Evolutionary conservation across 169 alveolate species (phyloP).

Genomic region (Amoebophrya sp.): DNA sequence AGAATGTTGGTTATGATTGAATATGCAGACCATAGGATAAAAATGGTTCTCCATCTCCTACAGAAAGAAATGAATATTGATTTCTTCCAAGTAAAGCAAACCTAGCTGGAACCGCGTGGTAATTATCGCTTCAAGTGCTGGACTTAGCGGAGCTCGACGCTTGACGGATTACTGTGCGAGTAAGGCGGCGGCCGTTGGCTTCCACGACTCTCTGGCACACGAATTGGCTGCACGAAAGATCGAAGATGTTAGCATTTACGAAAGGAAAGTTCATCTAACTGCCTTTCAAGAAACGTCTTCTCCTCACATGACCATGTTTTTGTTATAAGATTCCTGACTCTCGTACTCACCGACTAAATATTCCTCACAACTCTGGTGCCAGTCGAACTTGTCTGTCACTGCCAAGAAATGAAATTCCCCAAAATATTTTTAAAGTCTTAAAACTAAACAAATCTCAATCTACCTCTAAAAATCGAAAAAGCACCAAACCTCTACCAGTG

Average conservation of each 20-base stretch:
- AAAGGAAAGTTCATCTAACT: neutral
- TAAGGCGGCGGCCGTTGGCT: neutral
- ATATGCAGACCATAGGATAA: too few relatives aligned
- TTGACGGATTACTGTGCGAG: neutral
- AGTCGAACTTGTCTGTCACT: too few relatives aligned
- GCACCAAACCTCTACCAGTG: neutral
- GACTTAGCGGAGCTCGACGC: neutral
- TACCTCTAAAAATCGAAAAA: neutral
- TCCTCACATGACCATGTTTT: neutral
- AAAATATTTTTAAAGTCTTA: neutral
- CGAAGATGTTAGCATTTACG: neutral
- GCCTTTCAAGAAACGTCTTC: neutral
- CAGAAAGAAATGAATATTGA: too few relatives aligned
- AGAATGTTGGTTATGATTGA: too few relatives aligned
- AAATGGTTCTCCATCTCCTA: too few relatives aligned
- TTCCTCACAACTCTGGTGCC: too few relatives aligned
- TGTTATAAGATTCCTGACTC: neutral
- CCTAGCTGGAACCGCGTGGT: neutral
- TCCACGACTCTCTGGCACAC: neutral
- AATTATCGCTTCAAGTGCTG: neutral
- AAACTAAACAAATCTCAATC: neutral
- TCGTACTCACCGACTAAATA: neutral
- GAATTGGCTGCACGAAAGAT: neutral
- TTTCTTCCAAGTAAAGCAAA: too few relatives aligned
- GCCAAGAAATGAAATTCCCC: too few relatives aligned